Evolutionary conservation across 2,329 filamentous ascomycete genomes (phyloP).

Genomic region (Mycosphaerelloides madeirae): DNA sequence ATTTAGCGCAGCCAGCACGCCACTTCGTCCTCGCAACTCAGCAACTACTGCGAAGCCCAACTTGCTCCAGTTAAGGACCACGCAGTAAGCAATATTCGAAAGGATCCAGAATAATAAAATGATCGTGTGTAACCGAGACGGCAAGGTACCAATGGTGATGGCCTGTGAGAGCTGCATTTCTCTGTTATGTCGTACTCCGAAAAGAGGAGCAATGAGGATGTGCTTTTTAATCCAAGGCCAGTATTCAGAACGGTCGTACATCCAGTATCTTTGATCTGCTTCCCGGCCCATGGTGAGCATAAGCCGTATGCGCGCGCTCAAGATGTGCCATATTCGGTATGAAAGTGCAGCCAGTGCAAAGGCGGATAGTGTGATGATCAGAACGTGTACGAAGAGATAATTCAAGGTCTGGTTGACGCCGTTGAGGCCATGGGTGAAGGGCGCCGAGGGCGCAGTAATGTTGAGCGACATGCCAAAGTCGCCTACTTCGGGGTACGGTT

Average conservation of each 20-base stretch:
- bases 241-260: constrained; percentile 39
- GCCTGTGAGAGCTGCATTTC: constrained; percentile 65
- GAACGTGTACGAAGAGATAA: constrained; percentile 43
- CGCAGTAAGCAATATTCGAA: constrained; percentile 73
- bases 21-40: constrained; percentile 79
- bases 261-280: constrained; percentile 43
- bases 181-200: constrained; percentile 70
- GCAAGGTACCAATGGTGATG: constrained; percentile 69
- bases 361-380: constrained; percentile 36
- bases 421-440: constrained; percentile 39
- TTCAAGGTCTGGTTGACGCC: constrained; percentile 47
- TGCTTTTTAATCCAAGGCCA: constrained; percentile 61
- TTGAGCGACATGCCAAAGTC: constrained; percentile 17
- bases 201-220: constrained; percentile 65
- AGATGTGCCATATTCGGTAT: constrained; percentile 40
- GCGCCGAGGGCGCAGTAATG: constrained; percentile 15
- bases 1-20: constrained; percentile 79
- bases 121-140: constrained; percentile 70
- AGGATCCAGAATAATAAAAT: constrained; percentile 64
- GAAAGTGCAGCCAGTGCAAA: constrained; percentile 36
- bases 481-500: constrained; percentile 5
- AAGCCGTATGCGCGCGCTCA: constrained; percentile 42
- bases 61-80: constrained; percentile 55
- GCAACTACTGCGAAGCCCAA: constrained; percentile 57
- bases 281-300: constrained; percentile 41